Base-by-base conservation (phyloP, 345 rosid genomes). In the Moricandia moricandioides region DNA sequence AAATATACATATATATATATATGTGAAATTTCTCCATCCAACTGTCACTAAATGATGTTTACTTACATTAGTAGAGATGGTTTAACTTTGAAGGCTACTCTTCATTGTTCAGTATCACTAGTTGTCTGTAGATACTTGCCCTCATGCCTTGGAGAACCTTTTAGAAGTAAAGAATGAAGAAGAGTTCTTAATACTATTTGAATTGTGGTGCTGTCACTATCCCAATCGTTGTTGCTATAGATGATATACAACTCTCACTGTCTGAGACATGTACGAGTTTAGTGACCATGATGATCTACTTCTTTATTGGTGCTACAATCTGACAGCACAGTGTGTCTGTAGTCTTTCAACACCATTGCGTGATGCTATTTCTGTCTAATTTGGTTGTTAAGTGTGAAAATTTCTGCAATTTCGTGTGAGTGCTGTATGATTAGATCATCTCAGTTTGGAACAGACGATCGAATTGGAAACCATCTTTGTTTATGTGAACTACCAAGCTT, bases 391-490 rank as follows among this genome's bases (percentile, higher is more conserved):
- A 7, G 3, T 13, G 51, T 21, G 72, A 30, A 34, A 40, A 21
- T 21, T 21, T 21, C 24, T 21, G 24, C 24, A 21, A 45, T 1
- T 67, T 21, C 26, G n/a, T 56, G 18, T 71, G 18, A 31, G 17
- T 31, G 27, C 29, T 34, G 8, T 35, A 47, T 72, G 52, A 72
- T 47, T 72, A 62, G 62, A 72, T 40, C 29, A 3, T 73, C 56
- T 37, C 10, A 65, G 13, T 39, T 33, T n/a, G 14, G 45, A 65
- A 39, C 30, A 65, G 11, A 16, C 24, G 24, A 21, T 21, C 2
- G 24, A 21, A 21, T 21, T 21, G 24, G 24, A 21, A 21, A 45
- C 30, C 12, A 5, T 47, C 24, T 24, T 49, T 60, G 11, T 57
- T 47, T 56, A 27, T 67, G 52, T n/a, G 52, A 45, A 21, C 34